Conservation (phyloP, 306 rosid genomes). For the Quillaja saponaria region DNA sequence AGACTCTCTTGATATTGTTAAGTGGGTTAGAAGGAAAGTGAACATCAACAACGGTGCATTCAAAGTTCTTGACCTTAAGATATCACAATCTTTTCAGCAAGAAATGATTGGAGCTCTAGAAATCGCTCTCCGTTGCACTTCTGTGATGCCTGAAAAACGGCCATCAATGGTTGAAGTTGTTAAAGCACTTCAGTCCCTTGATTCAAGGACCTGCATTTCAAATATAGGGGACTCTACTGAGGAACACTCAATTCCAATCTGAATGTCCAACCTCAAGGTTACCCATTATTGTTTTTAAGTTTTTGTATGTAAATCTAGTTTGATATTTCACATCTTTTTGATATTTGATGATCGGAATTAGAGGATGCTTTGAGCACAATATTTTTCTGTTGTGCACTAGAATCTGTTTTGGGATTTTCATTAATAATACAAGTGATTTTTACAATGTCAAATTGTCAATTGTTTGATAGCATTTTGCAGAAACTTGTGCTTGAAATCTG, state of each 20-base stretch:
- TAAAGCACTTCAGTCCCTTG: conserved; percentile 66
- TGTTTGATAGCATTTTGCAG: too few species aligned
- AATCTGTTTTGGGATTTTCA: conserved; percentile 11
- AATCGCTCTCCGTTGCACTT: conserved; percentile 78
- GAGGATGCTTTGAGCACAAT: conserved; percentile 35
- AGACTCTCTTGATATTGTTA: conserved; percentile 72
- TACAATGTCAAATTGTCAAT: conserved; percentile 1
- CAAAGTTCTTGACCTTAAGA: conserved; percentile 75
- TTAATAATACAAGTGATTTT: conserved; percentile 18
- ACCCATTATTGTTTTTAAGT: neutral
- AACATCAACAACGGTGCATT: conserved; percentile 69
- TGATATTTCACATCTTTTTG: conserved; percentile 32
- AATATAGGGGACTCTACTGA: conserved; percentile 42
- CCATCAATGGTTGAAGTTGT: conserved; percentile 78
- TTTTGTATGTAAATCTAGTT: conserved; percentile 49
- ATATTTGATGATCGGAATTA: conserved; percentile 30
- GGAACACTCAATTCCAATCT: conserved; percentile 43
- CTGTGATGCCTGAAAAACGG: conserved; percentile 89
- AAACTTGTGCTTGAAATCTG: too few species aligned
- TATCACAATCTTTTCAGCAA: conserved; percentile 47
- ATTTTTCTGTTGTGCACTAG: conserved; percentile 35
- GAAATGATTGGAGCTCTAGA: conserved; percentile 71
- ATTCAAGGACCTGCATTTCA: conserved; percentile 35
- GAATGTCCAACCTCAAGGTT: conserved; percentile 32
- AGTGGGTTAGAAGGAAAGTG: conserved; percentile 94